These are phyloP conservation scores for Leucosporidium yakuticum DNA, from an alignment of 768 basidiomycete species.

Conservation along the genomic window DNA sequence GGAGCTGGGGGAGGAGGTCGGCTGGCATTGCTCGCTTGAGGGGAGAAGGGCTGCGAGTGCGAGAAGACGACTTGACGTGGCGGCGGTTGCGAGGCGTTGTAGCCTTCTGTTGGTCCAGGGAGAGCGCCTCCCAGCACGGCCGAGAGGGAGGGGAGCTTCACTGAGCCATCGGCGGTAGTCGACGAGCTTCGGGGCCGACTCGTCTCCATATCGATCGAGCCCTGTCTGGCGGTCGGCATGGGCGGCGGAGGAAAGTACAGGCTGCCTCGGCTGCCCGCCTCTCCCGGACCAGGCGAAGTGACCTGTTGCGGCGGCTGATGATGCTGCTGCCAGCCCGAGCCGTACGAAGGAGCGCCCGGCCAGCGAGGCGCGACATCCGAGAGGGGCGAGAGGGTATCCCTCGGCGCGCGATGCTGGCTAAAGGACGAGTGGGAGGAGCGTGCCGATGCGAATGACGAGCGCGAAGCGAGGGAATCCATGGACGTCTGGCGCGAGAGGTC, in stretches of 20 bases:
- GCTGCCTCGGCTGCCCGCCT: too few relatives aligned
- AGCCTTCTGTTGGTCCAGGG: not conserved
- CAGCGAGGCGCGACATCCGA: not conserved
- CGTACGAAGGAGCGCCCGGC: too few relatives aligned
- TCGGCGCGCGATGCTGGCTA: not conserved
- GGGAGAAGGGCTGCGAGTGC: not conserved
- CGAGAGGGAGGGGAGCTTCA: constrained; percentile 22
- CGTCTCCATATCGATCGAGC: too few relatives aligned
- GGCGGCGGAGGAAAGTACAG: too few relatives aligned
- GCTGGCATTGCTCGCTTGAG: not conserved
- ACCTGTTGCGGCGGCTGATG: too few relatives aligned
- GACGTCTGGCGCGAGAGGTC: constrained; percentile 16
- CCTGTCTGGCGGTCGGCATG: too few relatives aligned
- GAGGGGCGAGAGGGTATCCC: not conserved
- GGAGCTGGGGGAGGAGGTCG: not conserved
- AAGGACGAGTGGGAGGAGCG: not conserved
- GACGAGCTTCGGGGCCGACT: too few relatives aligned
- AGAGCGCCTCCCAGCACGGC: not conserved
- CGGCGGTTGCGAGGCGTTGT: too few relatives aligned
- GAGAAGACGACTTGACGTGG: too few relatives aligned
- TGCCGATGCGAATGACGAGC: constrained; percentile 3
- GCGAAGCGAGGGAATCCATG: constrained; percentile 23
- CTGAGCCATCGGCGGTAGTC: not conserved
- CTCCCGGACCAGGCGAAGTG: too few relatives aligned
- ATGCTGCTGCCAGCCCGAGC: too few relatives aligned